Evolutionary conservation across 371 early-diverging fungal species (phyloP).

Genomic region (Apophysomyces elegans): DNA sequence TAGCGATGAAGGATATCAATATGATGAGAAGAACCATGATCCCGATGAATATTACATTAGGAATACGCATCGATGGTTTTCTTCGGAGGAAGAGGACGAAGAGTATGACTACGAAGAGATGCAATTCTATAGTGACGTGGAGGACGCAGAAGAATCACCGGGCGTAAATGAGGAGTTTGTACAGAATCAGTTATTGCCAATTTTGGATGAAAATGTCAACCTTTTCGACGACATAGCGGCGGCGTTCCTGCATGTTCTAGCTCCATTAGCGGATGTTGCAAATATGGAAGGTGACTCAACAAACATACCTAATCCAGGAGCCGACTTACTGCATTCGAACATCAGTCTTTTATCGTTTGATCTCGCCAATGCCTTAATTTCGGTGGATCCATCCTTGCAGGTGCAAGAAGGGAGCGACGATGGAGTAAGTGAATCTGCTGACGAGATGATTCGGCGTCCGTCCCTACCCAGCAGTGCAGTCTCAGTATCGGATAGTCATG

Average conservation of each 20-base stretch:
- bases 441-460: constrained; percentile 30
- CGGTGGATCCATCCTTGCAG: background rate
- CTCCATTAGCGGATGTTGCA: constrained; percentile 20
- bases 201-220: constrained; percentile 27
- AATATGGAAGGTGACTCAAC: constrained; percentile 7
- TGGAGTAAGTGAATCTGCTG: background rate
- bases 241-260: constrained; percentile 42
- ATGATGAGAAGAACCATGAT: constrained; percentile 24
- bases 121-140: constrained; percentile 32
- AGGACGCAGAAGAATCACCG: constrained; percentile 25
- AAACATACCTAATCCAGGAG: background rate
- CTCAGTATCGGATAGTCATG: constrained; percentile 27
- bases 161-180: constrained; percentile 4
- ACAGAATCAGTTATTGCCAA: constrained; percentile 22
- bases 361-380: background rate
- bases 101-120: constrained; percentile 43
- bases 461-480: constrained; percentile 47
- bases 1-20: constrained; percentile 22
- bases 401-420: background rate
- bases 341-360: constrained; percentile 11
- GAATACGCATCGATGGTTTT: constrained; percentile 32
- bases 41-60: constrained; percentile 13
- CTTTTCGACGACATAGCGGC: constrained; percentile 39
- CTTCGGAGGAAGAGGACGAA: constrained; percentile 45
- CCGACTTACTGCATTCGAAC: background rate